Evolutionary conservation across 208 protist genomes (phyloP).

Genomic region (Porcisia deanei): DNA sequence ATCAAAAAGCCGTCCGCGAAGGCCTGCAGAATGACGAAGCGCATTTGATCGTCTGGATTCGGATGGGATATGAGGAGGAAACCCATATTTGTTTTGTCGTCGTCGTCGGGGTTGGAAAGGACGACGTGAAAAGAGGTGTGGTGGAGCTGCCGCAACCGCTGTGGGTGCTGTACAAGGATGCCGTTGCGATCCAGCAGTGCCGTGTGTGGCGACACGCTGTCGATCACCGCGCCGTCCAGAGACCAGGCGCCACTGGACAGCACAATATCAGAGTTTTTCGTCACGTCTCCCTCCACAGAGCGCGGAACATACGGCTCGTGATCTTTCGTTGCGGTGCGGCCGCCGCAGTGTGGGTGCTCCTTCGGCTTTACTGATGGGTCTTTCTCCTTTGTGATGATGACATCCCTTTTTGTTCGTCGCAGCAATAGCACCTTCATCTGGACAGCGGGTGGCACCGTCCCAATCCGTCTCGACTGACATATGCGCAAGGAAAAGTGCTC

Average conservation of each 20-base stretch:
- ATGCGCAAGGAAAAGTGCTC: conserved; percentile 42
- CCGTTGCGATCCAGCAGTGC: conserved; percentile 40
- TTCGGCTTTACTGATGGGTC: not conserved
- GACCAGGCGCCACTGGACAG: conserved; percentile 45
- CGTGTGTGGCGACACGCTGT: conserved; percentile 54
- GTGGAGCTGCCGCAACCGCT: conserved; percentile 18
- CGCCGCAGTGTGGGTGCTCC: not conserved
- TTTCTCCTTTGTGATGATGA: not conserved
- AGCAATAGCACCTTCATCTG: conserved; percentile 21
- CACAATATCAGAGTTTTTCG: conserved; percentile 36
- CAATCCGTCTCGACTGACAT: not conserved
- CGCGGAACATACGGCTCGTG: not conserved
- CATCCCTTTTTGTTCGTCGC: not conserved
- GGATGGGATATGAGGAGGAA: conserved; percentile 10
- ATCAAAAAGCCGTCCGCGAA: conserved; percentile 24
- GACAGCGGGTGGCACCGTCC: not conserved
- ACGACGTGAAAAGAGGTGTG: conserved; percentile 30
- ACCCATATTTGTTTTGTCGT: conserved; percentile 8
- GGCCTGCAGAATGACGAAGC: conserved; percentile 17
- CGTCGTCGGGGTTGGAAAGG: conserved; percentile 18
- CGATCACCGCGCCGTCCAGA: conserved; percentile 50
- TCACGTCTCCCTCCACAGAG: conserved; percentile 16
- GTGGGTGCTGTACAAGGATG: conserved; percentile 28
- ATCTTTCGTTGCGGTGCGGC: not conserved
- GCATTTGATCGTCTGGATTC: conserved; percentile 14